These are phyloP conservation scores for Tricholoma saponaceum DNA, from an alignment of 768 basidiomycete genomes.

Conservation along the genomic window DNA sequence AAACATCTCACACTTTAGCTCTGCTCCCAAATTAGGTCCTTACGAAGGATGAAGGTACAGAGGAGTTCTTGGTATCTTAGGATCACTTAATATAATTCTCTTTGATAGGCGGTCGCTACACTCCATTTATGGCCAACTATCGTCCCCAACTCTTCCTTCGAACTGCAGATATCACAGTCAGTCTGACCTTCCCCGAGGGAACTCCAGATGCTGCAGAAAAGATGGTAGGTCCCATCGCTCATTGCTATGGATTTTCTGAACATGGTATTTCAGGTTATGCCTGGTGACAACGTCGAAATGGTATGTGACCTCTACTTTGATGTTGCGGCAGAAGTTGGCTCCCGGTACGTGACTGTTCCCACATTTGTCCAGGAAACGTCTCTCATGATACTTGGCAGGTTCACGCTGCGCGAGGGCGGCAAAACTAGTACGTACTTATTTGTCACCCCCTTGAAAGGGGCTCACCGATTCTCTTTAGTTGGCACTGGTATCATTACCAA, in stretches of 20 bases:
- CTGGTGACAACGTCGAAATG: slow-evolving; percentile 96
- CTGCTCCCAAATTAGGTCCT: slow-evolving; percentile 46
- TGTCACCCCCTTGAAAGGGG: not conserved
- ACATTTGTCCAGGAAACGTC: not conserved
- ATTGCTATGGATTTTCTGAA: not conserved
- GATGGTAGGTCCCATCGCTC: slow-evolving; percentile 53
- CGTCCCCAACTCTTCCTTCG: slow-evolving; percentile 94
- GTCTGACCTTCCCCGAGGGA: slow-evolving; percentile 81
- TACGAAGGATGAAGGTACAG: slow-evolving; percentile 75
- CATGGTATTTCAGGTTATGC: slow-evolving; percentile 67
- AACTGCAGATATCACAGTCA: slow-evolving; percentile 89
- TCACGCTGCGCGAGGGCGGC: slow-evolving; percentile 93
- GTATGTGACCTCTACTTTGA: slow-evolving; percentile 78
- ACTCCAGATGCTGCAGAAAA: slow-evolving; percentile 80
- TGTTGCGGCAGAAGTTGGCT: slow-evolving; percentile 85
- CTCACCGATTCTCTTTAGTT: slow-evolving; percentile 40
- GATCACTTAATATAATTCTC: slow-evolving; percentile 2
- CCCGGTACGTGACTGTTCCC: slow-evolving; percentile 43
- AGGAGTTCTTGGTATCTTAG: slow-evolving; percentile 10
- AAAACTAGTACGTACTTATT: slow-evolving; percentile 67
- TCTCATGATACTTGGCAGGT: slow-evolving; percentile 30
- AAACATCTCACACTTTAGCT: not conserved
- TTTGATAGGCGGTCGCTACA: slow-evolving; percentile 67
- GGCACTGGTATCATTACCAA: slow-evolving; percentile 95
- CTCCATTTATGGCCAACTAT: slow-evolving; percentile 92